Evolutionary conservation across 139 green algal species (phyloP).

Genomic region (Cymbomonas tetramitiformis): DNA sequence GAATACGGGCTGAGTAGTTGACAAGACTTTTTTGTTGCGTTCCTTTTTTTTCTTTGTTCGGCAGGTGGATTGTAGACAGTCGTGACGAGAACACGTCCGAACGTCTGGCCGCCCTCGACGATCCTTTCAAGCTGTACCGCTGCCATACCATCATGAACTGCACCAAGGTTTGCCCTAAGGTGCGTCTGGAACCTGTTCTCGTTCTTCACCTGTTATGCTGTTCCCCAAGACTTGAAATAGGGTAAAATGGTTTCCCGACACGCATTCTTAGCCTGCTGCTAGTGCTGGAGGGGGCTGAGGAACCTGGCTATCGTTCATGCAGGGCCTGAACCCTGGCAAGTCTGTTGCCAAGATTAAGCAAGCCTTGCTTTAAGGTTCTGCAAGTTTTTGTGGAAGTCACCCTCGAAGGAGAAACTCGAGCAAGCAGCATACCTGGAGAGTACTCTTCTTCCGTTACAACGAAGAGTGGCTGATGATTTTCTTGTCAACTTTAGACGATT

Average conservation of each 20-base stretch:
- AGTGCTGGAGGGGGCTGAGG: background rate
- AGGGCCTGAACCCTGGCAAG: constrained; percentile 88
- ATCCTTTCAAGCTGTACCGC: constrained; percentile 91
- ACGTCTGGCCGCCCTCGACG: constrained; percentile 70
- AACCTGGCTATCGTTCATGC: constrained; percentile 18
- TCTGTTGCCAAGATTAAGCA: constrained; percentile 93
- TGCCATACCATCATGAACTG: constrained; percentile 99
- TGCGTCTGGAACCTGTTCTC: too few species aligned
- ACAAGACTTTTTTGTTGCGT: background rate
- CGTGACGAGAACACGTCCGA: constrained; percentile 81
- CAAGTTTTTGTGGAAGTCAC: too few species aligned
- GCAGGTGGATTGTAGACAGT: constrained; percentile 79
- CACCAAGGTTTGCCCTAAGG: constrained; percentile 48
- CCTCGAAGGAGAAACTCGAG: too few species aligned
- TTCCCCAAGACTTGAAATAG: background rate
- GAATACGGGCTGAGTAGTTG: background rate
- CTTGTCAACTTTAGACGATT: too few species aligned
- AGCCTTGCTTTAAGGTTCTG: too few species aligned
- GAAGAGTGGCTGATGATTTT: too few species aligned
- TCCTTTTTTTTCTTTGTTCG: constrained; percentile 15
- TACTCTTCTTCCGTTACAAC: too few species aligned
- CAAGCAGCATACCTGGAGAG: too few species aligned
- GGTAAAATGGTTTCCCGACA: too few species aligned
- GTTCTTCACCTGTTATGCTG: background rate
- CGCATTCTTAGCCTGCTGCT: too few species aligned